Base-by-base conservation (phyloP, 129 eudicot species). In the Kitagawia praeruptora region DNA sequence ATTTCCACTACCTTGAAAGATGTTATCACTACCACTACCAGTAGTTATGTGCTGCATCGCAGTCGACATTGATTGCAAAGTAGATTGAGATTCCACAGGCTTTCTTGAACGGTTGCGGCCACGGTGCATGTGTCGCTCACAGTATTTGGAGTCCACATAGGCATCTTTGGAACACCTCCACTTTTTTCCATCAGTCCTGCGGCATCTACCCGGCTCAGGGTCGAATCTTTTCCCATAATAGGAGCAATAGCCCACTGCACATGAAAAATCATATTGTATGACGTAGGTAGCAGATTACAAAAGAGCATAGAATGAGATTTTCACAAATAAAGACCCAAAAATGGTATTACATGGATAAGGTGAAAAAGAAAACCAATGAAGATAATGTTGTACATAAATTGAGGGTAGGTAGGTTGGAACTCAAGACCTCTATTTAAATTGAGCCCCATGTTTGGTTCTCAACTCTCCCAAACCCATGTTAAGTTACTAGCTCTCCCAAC, bases 51-150 rank as follows among this genome's bases (percentile, higher is more conserved):
- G 86, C 25, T 91, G 84, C 81, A 89, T 82, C 28, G 87, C 86
- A 84, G 93, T 87, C 64, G 91, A 82, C 78, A 85, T 28, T 75
- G 97, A 87, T 84, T 87, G 97, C 71, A 93, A 85, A 63, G 88
- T 85, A 75, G 96, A 74, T 82, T 90, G 93, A 86, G 96, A 88
- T 94, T 94, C 98, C 98, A 94, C 98, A 94, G 90, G 98, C 98
- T 94, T 94, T 94, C 98, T 94, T 94, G 98, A 94, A 94, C 98
- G 98, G 90, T 89, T 94, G 87, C 97, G 94, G 84, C 97, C 98
- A 74, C 97, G 93, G 86, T 94, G 96, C 97, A 94, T 92, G 86
- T 94, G 98, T 81, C 98, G 98, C 86, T 94, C 98, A 80, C 98
- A 94, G 79, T 94, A 94, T 78, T 94, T 94, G 81, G 96, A 89